phyloP scores from a whole-genome alignment of 805 yeast species.

The Saccharomycopsis guyanensis region DNA sequence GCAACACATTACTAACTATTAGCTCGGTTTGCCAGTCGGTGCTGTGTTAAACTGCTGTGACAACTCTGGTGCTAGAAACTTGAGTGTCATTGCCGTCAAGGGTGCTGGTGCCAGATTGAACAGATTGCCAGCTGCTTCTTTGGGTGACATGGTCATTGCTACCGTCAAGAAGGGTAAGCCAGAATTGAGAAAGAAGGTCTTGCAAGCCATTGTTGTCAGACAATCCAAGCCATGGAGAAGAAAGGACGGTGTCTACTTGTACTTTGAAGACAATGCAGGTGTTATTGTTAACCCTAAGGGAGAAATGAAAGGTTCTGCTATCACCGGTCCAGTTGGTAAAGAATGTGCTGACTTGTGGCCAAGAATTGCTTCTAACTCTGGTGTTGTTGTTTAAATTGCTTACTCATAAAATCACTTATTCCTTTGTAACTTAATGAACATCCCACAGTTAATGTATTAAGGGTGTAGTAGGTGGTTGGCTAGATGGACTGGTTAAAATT shows the following conservation, averaged over 20 bases:
- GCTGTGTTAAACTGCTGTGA: slow-evolving; percentile 99
- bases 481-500: no score
- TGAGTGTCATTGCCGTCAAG: slow-evolving; percentile 97
- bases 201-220: slow-evolving; percentile 99
- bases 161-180: slow-evolving; percentile 99
- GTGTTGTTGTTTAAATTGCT: slow-evolving; percentile 90
- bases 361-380: slow-evolving; percentile 99
- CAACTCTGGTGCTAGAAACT: slow-evolving; percentile 99
- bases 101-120: slow-evolving; percentile 99
- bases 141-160: slow-evolving; percentile 99
- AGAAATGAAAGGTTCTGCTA: slow-evolving; percentile 99
- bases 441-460: slow-evolving; percentile 12
- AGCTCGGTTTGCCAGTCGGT: slow-evolving; percentile 99
- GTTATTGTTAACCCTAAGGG: slow-evolving; percentile 99
- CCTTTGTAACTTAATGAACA: slow-evolving; percentile 13
- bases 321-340: slow-evolving; percentile 99
- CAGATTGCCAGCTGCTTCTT: slow-evolving; percentile 99
- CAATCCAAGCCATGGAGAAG: slow-evolving; percentile 99
- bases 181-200: slow-evolving; percentile 99
- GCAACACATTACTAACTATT: slow-evolving; percentile 21
- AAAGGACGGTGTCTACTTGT: slow-evolving; percentile 98
- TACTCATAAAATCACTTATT: slow-evolving; percentile 1
- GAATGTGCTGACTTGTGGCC: slow-evolving; percentile 99
- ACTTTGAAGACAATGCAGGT: slow-evolving; percentile 99
- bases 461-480: background rate